Evolutionary conservation across 495 filamentous ascomycete genomes (phyloP).

Genomic region (Thozetella sp.): DNA sequence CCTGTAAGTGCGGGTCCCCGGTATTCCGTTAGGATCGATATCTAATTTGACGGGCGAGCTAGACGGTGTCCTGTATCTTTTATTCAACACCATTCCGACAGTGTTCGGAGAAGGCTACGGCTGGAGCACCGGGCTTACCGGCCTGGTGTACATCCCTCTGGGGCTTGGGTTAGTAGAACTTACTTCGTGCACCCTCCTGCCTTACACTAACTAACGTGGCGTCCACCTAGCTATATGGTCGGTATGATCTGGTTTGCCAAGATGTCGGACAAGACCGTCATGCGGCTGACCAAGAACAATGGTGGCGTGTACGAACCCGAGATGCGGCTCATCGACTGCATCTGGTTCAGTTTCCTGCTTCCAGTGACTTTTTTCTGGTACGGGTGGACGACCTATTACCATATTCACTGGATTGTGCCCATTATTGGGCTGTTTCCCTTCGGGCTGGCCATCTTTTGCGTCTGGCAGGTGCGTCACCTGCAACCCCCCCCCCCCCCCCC

Average conservation of each 20-base stretch:
- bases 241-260: slow-evolving; percentile 30
- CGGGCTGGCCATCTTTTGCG: slow-evolving; percentile 50
- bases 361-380: slow-evolving; percentile 52
- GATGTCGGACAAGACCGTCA: slow-evolving; percentile 39
- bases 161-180: no score
- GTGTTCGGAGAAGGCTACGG: slow-evolving; percentile 60
- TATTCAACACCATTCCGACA: slow-evolving; percentile 69
- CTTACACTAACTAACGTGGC: no score
- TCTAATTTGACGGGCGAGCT: not conserved
- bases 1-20: slow-evolving; percentile 28
- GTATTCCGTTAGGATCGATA: not conserved
- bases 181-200: no score
- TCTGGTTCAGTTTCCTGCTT: slow-evolving; percentile 35
- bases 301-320: slow-evolving; percentile 59
- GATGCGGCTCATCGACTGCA: slow-evolving; percentile 39
- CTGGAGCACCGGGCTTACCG: slow-evolving; percentile 32
- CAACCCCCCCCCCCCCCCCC: no score
- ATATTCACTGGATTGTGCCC: slow-evolving; percentile 53
- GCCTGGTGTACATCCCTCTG: slow-evolving; percentile 48
- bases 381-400: slow-evolving; percentile 41
- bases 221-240: no score
- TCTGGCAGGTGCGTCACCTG: slow-evolving; percentile 27
- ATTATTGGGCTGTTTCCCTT: slow-evolving; percentile 53
- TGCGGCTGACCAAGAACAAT: slow-evolving; percentile 44
- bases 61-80: slow-evolving; percentile 73